phyloP scores from a whole-genome alignment of 768 basidiomycete species.

The Tremella fuciformis region DNA sequence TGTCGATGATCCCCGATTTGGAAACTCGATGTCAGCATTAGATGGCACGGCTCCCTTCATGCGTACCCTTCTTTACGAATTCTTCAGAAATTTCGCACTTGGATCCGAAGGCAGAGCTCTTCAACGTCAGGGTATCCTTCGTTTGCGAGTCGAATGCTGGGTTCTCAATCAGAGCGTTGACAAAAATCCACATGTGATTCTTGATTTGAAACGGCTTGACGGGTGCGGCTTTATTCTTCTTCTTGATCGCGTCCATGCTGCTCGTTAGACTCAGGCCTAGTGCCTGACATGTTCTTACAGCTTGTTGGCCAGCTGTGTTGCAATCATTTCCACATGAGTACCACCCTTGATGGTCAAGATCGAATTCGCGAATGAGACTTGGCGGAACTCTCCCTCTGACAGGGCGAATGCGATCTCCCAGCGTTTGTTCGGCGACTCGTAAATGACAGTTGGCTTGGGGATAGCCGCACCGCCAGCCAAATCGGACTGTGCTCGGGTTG shows the following conservation, averaged over 20 bases:
- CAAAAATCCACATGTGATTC: slow-evolving; percentile 97
- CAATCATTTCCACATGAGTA: slow-evolving; percentile 78
- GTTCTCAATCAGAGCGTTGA: slow-evolving; percentile 93
- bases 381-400: slow-evolving; percentile 86
- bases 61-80: slow-evolving; percentile 87
- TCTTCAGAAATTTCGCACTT: slow-evolving; percentile 82
- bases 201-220: slow-evolving; percentile 92
- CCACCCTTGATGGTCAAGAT: slow-evolving; percentile 96
- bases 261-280: slow-evolving; percentile 1
- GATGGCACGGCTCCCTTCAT: neutral
- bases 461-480: slow-evolving; percentile 75
- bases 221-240: slow-evolving; percentile 96
- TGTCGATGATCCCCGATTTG: slow-evolving; percentile 86
- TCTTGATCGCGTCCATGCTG: slow-evolving; percentile 69
- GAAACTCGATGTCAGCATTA: slow-evolving; percentile 59
- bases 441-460: slow-evolving; percentile 71
- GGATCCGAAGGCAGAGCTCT: slow-evolving; percentile 75
- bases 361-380: slow-evolving; percentile 96
- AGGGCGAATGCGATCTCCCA: slow-evolving; percentile 97
- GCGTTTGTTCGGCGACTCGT: slow-evolving; percentile 72
- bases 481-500: slow-evolving; percentile 66
- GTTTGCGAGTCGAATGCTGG: slow-evolving; percentile 99
- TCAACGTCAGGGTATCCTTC: slow-evolving; percentile 88
- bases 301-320: slow-evolving; percentile 85
- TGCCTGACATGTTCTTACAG: slow-evolving; percentile 51